Base-by-base conservation (phyloP, 2,329 filamentous ascomycete genomes). In the Calonectria ilicicola region DNA sequence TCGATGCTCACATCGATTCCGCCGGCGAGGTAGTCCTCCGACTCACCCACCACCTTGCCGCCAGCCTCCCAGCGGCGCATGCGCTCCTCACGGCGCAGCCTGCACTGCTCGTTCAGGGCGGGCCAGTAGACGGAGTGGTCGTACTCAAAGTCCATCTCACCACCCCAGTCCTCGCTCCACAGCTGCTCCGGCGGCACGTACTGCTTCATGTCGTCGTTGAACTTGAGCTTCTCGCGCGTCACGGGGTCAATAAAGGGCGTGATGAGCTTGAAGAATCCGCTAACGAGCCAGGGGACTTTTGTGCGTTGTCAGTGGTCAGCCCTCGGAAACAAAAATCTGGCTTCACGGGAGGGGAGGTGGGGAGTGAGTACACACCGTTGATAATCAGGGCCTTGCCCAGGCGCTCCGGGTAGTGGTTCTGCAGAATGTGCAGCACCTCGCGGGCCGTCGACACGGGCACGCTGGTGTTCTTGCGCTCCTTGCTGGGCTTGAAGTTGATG, bases 211-310 rank as follows among this genome's bases (percentile, higher is more conserved):
- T 97, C 94, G 83, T 98, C 95, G 87, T 98, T 98, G 89, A 98
- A 98, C 87, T 97, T 97, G 86, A 99, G 92, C 88, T 99, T 99
- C 81, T 97, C 92, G 71, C 94, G 92, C 12, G 97, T 99, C 79
- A 96, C 87, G 9, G 97, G 97, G 84, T 99, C 97, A 85, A 99
- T 98, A 85, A 99, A 98, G 46, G 96, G 95, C 5, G 92, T 95
- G 85, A 99, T 96, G 79, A 98, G 87, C 85, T 98, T 98, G 89
- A 98, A 98, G 89, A 99, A 99, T 64, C 94, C 94, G 84, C 91
- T 93, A 73, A 98, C 94, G 75, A 98, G 90, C 92, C 95, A 98
- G 0, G 96, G 96, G 62, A 98, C 94, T 96, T 75, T 26, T 0
- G 3, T 0, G 3, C 29, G 21, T 23, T 8, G 38, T 74, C 15